These are phyloP conservation scores for Fusarium equiseti DNA, from an alignment of 2,329 filamentous ascomycete genomes.

Conservation along the genomic window DNA sequence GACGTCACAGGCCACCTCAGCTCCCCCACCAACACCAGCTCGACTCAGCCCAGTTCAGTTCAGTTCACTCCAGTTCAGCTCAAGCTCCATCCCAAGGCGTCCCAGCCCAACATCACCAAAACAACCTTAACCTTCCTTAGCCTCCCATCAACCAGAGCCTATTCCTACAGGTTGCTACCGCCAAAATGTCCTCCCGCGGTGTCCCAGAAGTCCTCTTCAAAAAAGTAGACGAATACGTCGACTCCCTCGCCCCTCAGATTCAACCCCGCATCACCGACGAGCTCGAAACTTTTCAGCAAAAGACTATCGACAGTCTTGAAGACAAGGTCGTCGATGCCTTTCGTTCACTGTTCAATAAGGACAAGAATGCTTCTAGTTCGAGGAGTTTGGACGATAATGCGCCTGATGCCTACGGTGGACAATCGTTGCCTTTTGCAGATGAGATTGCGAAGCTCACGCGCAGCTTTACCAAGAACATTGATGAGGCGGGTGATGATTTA, in stretches of 20 bases:
- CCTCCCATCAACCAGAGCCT: not conserved
- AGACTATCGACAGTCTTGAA: slow-evolving; percentile 61
- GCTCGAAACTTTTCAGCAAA: slow-evolving; percentile 58
- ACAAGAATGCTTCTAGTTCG: slow-evolving; percentile 39
- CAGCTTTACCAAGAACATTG: slow-evolving; percentile 56
- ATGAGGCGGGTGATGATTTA: slow-evolving; percentile 57
- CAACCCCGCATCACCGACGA: slow-evolving; percentile 60
- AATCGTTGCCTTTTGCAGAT: slow-evolving; percentile 60
- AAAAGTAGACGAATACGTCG: slow-evolving; percentile 61
- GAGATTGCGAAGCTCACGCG: slow-evolving; percentile 58
- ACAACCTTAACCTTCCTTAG: slow-evolving; percentile 14
- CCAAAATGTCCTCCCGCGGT: slow-evolving; percentile 53
- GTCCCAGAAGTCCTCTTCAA: slow-evolving; percentile 58
- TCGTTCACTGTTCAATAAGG: slow-evolving; percentile 57
- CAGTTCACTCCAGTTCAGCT: slow-evolving; percentile 5
- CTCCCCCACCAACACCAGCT: slow-evolving; percentile 2
- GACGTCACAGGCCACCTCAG: slow-evolving; percentile 35
- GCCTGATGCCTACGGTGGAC: slow-evolving; percentile 57
- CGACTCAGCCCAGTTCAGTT: not conserved
- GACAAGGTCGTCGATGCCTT: slow-evolving; percentile 60
- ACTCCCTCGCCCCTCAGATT: slow-evolving; percentile 60
- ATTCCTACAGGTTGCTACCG: not conserved
- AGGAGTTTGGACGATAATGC: slow-evolving; percentile 50
- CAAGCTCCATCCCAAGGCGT: slow-evolving; percentile 8
- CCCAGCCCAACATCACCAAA: slow-evolving; percentile 12